Evolutionary conservation across 495 filamentous ascomycete genomes (phyloP), one percentile per base, ranked within the genome.

Genomic region (Aspergillus campestris): DNA sequence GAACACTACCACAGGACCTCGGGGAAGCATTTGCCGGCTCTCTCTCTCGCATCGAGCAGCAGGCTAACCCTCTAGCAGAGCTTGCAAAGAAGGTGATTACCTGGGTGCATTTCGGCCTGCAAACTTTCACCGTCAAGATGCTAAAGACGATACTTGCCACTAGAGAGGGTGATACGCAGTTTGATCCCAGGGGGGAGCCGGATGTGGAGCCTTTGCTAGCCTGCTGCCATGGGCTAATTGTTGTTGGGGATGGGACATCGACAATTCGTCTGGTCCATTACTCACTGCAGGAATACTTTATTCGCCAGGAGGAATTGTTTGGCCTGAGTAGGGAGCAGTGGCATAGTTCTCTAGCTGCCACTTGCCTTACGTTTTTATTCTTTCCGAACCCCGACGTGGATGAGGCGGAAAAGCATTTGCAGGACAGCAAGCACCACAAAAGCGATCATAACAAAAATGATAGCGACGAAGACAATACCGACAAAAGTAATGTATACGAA

Each of bases 71-170:
- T 24, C 35, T 18, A 18, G 29, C 44, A 0, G 34, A 43, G 27
- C 40, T 32, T 13, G 55, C 52, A 3, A 35, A 14, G 27, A 50
- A 42, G 24, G 45, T 55, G 9, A 47, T 58, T 44, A 33, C 35
- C n/a, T 58, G 52, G 44, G 35, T 52, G 14, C 34, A 48, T 55
- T 32, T 52, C 12, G 40, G 48, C 8, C 34, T 48, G 45, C 40
- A 39, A 28, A 42, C 46, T 10, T 27, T 57, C 31, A 37, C 38
- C 14, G 24, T 51, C 34, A 29, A 57, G 42, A 52, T 51, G 47
- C 43, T 57, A 12, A 32, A 38, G 14, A 31, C 42, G 15, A 42
- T 47, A 8, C 44, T 50, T 24, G 52, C 54, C 13, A 41, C 55
- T 14, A n/a, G 44, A 35, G 47, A 42, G 18, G 40, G 38, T 42